Conservation (phyloP, 768 basidiomycete genomes). For the Sarcodon sp. region DNA sequence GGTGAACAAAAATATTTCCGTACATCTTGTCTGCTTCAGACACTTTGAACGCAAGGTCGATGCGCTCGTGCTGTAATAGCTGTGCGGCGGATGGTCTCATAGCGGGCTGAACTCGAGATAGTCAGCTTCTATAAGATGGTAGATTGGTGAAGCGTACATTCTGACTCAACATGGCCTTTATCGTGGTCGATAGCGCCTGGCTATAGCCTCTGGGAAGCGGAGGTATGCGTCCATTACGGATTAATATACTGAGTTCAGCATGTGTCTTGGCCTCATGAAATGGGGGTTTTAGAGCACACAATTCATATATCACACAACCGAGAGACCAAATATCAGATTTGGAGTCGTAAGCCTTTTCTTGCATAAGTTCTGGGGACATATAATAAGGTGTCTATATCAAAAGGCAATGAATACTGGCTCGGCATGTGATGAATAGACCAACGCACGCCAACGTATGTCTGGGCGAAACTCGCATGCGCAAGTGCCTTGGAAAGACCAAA, state of each 20-base stretch:
- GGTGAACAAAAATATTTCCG: conserved; percentile 7
- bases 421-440: not conserved
- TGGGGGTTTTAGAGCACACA: conserved; percentile 87
- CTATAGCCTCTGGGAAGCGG: conserved; percentile 81
- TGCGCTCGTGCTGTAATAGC: conserved; percentile 67
- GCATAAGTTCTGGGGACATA: conserved; percentile 98
- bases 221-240: conserved; percentile 85
- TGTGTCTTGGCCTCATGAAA: conserved; percentile 92
- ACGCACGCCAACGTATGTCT: conserved; percentile 92
- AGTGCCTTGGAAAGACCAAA: conserved; percentile 95
- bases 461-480: conserved; percentile 78
- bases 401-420: not conserved
- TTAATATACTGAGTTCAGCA: conserved; percentile 68
- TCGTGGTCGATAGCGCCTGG: conserved; percentile 52
- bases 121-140: not conserved
- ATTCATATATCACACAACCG: conserved; percentile 92
- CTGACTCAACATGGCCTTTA: conserved; percentile 79
- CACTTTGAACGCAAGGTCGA: conserved; percentile 60
- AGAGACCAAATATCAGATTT: conserved; percentile 99
- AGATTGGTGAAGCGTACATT: conserved; percentile 24
- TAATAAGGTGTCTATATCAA: conserved; percentile 87
- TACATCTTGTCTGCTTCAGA: conserved; percentile 73
- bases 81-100: conserved; percentile 79
- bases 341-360: conserved; percentile 93
- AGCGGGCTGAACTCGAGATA: conserved; percentile 41